A percentile compares a stretch with the other conserved stretches of the same genome.
phyloP scores from a whole-genome alignment of 2,329 filamentous ascomycete species.

The Fusarium sp. region DNA sequence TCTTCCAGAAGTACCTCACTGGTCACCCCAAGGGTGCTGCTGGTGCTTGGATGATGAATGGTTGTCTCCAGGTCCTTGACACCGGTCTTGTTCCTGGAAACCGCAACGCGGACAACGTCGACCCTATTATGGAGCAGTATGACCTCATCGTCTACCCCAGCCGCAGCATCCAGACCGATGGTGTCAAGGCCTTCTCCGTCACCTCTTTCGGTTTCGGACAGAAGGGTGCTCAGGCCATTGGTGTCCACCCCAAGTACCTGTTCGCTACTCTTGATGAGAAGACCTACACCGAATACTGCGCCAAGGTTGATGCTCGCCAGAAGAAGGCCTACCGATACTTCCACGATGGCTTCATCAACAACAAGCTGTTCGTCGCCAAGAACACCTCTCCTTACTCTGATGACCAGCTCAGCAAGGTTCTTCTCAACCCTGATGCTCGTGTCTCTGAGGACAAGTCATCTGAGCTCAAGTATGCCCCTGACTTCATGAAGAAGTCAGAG shows the following conservation, averaged over 20 bases:
- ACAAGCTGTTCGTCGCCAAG: conserved; percentile 97
- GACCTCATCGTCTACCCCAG: conserved; percentile 98
- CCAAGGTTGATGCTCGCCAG: conserved; percentile 90
- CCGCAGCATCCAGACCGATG: conserved; percentile 94
- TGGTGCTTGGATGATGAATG: conserved; percentile 99
- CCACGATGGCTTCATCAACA: conserved; percentile 98
- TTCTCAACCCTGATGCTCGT: conserved; percentile 92
- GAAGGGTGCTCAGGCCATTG: conserved; percentile 97
- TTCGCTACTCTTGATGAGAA: conserved; percentile 91
- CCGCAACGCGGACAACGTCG: conserved; percentile 97
- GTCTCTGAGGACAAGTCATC: conserved; percentile 85
- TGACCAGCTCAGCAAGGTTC: conserved; percentile 84
- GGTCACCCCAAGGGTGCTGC: conserved; percentile 99
- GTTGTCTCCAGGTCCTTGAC: conserved; percentile 94
- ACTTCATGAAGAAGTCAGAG: conserved; percentile 72
- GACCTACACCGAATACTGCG: conserved; percentile 82
- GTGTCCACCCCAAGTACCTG: conserved; percentile 95
- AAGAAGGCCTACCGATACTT: conserved; percentile 99
- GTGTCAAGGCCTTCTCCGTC: conserved; percentile 97
- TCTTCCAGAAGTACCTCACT: conserved; percentile 99
- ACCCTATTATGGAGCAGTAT: conserved; percentile 95
- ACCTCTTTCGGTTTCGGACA: conserved; percentile 99
- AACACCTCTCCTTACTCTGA: conserved; percentile 88
- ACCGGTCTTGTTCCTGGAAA: conserved; percentile 94
- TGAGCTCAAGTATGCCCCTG: conserved; percentile 75